A percentile compares a stretch with the other conserved stretches of the same genome.
Evolutionary conservation across 192 early-diverging fungal genomes (phyloP).

Genomic region (Backusella tarrabulga): DNA sequence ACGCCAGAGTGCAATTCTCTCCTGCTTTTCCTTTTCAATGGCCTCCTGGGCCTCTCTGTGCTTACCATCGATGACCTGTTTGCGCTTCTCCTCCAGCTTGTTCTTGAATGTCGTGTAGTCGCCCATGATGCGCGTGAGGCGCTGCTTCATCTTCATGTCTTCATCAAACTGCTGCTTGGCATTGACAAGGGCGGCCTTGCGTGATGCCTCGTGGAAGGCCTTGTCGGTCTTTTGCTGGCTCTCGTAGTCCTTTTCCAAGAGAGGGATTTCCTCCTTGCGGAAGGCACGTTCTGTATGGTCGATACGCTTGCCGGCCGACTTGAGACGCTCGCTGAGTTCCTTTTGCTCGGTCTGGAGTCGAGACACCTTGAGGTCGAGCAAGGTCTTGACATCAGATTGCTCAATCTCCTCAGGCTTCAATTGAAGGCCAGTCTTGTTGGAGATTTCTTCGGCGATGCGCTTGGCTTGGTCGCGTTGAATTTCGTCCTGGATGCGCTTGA

Average conservation of each 20-base stretch:
- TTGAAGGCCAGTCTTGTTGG: conserved; percentile 36
- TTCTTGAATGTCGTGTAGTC: conserved; percentile 70
- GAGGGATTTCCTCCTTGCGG: conserved; percentile 87
- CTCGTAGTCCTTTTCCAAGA: conserved; percentile 89
- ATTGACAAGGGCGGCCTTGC: conserved; percentile 66
- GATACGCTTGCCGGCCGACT: conserved; percentile 68
- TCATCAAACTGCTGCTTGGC: conserved; percentile 65
- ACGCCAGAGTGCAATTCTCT: conserved; percentile 61
- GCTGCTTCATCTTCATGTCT: conserved; percentile 73
- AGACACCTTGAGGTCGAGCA: conserved; percentile 85
- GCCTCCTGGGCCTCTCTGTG: conserved; percentile 54
- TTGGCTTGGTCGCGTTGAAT: conserved; percentile 81
- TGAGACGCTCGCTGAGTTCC: conserved; percentile 77
- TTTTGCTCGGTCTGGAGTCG: conserved; percentile 89
- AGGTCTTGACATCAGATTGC: conserved; percentile 71
- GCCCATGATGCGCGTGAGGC: conserved; percentile 76
- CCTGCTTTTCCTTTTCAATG: conserved; percentile 73
- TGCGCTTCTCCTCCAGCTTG: conserved; percentile 60
- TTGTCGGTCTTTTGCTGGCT: conserved; percentile 83
- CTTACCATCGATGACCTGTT: conserved; percentile 55
- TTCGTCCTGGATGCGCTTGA: conserved; percentile 70
- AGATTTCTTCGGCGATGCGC: conserved; percentile 72
- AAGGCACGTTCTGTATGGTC: conserved; percentile 95
- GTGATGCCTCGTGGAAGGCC: conserved; percentile 73
- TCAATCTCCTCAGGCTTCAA: conserved; percentile 70